phyloP scores from a whole-genome alignment of 768 basidiomycete genomes.

The Auriculariales sp. region DNA sequence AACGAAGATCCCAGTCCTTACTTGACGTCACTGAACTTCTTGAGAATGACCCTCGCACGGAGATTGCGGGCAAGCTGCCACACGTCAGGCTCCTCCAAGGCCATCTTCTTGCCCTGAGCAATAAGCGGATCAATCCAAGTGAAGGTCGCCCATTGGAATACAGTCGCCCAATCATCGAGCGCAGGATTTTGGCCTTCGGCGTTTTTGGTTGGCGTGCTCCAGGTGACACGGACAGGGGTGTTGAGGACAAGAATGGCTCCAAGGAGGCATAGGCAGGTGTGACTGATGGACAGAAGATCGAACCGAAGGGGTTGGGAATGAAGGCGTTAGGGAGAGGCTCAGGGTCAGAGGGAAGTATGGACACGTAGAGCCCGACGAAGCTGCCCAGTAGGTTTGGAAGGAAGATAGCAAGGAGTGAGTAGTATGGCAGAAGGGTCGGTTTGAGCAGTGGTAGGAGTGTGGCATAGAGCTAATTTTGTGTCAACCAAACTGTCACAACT shows the following conservation, averaged over 20 bases:
- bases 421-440: not conserved
- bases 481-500: not conserved
- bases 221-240: not conserved
- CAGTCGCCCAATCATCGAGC: not conserved
- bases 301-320: not conserved
- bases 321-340: not conserved
- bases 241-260: not conserved
- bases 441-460: not conserved
- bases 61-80: slow-evolving; percentile 1
- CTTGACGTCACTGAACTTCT: not conserved
- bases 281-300: not conserved
- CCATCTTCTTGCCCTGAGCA: not conserved
- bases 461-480: not conserved
- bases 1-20: no score
- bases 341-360: not conserved
- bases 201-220: not conserved
- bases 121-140: not conserved
- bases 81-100: not conserved
- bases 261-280: not conserved
- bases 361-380: not conserved
- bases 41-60: not conserved
- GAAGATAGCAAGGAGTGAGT: not conserved
- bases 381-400: not conserved
- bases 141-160: not conserved
- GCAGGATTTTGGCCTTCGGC: not conserved